Base-by-base conservation (phyloP, 139 green algal species). In the Coelastrella sp. region DNA sequence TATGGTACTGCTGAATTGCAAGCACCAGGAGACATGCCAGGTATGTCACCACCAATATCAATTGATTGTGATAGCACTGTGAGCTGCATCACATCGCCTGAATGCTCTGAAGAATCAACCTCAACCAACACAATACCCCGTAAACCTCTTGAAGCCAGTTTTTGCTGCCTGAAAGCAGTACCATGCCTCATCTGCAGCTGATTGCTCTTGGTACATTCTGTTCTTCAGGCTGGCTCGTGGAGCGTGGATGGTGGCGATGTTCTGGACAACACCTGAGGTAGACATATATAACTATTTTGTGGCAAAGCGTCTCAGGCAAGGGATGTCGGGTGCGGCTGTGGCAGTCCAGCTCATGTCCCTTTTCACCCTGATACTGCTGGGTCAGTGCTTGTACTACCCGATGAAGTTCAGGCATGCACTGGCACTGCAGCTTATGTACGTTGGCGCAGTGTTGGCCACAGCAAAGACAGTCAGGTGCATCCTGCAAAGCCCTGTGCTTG, bases 321-420 rank as follows among this genome's bases (percentile, higher is more conserved):
- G 68, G 15, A n/a, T 24, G 1, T 76, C 68, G 15, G 15, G 15
- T 27, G 15, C 15, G 10, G 68, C 68, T 10, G 19, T 76, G 19
- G 19, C 19, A 8, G 17, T 24, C 24, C 17, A 24, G 24, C 68
- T 76, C 68, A 17, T 80, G 74, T 58, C 10, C 25, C 25, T 80
- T 6, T 80, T 58, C 25, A 80, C 25, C 10, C 4, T 58, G 8
- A 19, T 58, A n/a, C 24, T 80, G 12, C 74, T 80, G 27, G n/a
- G 58, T 14, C 81, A 86, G 11, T 86, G 81, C 59, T 27, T 86
- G 22, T 86, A 75, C 24, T 86, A 65, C 57, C 81, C 81, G 9
- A 6, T 86, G 9, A 24, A 57, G 5, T 86, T 86, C 24, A 86
- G 59, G 19, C 58, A n/a, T 10, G 81, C 81, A 1, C 7, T 86